Evolutionary conservation across 352 stramenopile species (phyloP).

Genomic region (Phytophthora crassamura): DNA sequence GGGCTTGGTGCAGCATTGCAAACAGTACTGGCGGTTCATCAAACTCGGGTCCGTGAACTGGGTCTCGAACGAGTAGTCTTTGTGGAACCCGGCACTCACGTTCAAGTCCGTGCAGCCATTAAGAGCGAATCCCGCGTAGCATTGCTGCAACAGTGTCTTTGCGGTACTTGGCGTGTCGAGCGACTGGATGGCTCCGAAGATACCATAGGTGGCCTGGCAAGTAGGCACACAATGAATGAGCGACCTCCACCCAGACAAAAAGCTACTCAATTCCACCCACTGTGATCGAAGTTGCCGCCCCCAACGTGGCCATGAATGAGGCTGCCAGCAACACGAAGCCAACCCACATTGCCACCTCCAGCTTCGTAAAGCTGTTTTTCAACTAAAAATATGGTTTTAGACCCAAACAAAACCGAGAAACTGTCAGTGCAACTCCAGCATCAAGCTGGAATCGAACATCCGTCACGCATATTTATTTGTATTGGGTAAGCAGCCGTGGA

Average conservation of each 20-base stretch:
- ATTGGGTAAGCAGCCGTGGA: conserved; percentile 27
- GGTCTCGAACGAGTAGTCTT: conserved; percentile 59
- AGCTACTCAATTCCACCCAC: conserved; percentile 8
- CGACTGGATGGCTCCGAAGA: conserved; percentile 67
- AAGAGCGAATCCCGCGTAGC: conserved; percentile 69
- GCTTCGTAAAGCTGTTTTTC: not conserved
- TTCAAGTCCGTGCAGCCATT: conserved; percentile 67
- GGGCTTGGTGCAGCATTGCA: conserved; percentile 82
- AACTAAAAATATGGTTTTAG: conserved; percentile 33
- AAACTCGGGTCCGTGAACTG: conserved; percentile 63
- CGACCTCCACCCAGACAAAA: conserved; percentile 1
- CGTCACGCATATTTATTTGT: conserved; percentile 37
- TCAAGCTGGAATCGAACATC: conserved; percentile 23
- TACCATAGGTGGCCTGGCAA: conserved; percentile 56
- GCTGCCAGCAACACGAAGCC: conserved; percentile 12
- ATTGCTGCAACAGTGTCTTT: conserved; percentile 54
- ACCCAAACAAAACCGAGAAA: conserved; percentile 23
- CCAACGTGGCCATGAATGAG: not conserved
- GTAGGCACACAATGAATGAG: too few relatives aligned
- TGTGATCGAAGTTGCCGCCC: conserved; percentile 16
- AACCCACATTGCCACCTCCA: conserved; percentile 12
- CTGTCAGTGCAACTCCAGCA: conserved; percentile 15
- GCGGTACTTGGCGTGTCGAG: conserved; percentile 46
- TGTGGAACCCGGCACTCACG: conserved; percentile 42
- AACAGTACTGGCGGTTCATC: conserved; percentile 55